These are phyloP conservation scores for Penicillium longicatenatum DNA, from an alignment of 495 filamentous ascomycete species.

Conservation along the genomic window DNA sequence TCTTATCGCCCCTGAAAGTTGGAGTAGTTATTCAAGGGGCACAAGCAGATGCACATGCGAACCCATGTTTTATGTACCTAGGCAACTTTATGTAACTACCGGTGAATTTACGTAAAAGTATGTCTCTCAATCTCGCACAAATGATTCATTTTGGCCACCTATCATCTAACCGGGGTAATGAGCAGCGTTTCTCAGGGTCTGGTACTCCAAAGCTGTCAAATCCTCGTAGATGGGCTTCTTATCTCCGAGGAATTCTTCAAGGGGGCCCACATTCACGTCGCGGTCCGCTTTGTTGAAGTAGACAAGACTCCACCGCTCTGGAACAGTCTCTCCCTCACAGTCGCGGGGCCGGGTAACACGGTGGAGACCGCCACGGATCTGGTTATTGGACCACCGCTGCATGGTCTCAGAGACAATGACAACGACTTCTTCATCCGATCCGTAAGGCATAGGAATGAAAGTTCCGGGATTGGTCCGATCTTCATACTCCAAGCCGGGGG, in stretches of 20 bases:
- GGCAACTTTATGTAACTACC: too few relatives aligned
- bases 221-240: conserved; percentile 9
- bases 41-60: too few relatives aligned
- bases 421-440: conserved; percentile 34
- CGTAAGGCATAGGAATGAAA: conserved; percentile 11
- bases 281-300: conserved; percentile 15
- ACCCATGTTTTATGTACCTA: too few relatives aligned
- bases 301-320: conserved; percentile 7
- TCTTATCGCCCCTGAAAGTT: not conserved
- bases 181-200: not conserved
- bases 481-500: conserved; percentile 39
- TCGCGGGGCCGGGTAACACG: conserved; percentile 30
- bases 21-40: not conserved
- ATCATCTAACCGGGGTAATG: not conserved
- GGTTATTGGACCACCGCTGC: conserved; percentile 30
- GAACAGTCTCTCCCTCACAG: conserved; percentile 1
- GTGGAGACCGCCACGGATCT: conserved; percentile 46
- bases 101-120: too few relatives aligned
- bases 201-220: conserved; percentile 15
- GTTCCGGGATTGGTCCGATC: conserved; percentile 17
- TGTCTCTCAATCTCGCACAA: too few relatives aligned
- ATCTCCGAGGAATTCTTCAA: conserved; percentile 7
- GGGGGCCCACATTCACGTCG: conserved; percentile 9
- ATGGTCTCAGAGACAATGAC: conserved; percentile 38
- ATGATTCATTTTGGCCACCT: not conserved